Percentiles rank a stretch among this genome's conserved stretches.
phyloP scores from a whole-genome alignment of 441 rosid species.

The Gossypium gossypioides region DNA sequence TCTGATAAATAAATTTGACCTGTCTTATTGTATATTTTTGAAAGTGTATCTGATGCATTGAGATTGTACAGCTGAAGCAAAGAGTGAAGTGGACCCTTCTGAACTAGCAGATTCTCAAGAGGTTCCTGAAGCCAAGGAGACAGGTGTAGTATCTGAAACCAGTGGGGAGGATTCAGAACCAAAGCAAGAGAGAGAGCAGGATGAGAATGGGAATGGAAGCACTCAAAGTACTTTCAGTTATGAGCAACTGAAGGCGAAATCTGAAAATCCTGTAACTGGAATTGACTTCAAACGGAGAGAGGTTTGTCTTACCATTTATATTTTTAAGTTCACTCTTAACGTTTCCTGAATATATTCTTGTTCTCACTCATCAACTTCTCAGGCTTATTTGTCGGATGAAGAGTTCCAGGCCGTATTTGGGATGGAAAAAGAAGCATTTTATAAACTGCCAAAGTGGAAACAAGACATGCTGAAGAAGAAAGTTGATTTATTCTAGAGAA shows the following conservation, averaged over 20 bases:
- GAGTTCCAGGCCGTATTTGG: constrained; percentile 72
- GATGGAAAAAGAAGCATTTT: constrained; percentile 51
- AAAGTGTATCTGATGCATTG: not conserved
- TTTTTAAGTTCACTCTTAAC: not conserved
- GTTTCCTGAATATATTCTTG: not conserved
- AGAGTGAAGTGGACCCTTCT: constrained; percentile 21
- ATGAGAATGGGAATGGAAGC: constrained; percentile 29
- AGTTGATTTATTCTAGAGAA: constrained; percentile 67
- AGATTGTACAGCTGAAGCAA: constrained; percentile 19
- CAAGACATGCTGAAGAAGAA: constrained; percentile 92
- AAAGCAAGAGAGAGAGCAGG: constrained; percentile 25
- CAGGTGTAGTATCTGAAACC: constrained; percentile 43
- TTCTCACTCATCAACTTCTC: constrained; percentile 13
- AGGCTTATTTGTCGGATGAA: constrained; percentile 87
- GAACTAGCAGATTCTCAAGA: constrained; percentile 21
- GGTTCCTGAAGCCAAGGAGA: constrained; percentile 46
- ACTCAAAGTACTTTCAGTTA: constrained; percentile 53
- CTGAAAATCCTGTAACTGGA: constrained; percentile 60
- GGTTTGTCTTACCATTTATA: constrained; percentile 38
- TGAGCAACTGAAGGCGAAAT: constrained; percentile 76
- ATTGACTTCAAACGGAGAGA: constrained; percentile 57
- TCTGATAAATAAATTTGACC: constrained; percentile 5
- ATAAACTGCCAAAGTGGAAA: constrained; percentile 84
- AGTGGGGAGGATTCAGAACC: constrained; percentile 26
- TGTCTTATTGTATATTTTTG: not conserved